Evolutionary conservation across 768 basidiomycete species (phyloP).

Genomic region (Mycena belliarum): DNA sequence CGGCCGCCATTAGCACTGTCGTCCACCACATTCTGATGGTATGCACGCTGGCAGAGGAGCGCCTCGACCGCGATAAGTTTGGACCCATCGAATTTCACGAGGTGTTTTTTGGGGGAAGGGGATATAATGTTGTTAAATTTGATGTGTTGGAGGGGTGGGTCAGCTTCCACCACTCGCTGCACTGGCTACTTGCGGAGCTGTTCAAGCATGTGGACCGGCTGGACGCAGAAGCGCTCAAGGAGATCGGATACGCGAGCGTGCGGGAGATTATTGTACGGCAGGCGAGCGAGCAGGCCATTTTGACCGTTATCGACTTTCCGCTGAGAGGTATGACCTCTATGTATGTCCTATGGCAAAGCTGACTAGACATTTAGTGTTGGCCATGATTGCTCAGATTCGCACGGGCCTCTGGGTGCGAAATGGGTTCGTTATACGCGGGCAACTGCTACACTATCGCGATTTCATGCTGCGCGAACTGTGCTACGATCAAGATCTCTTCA

Average conservation of each 20-base stretch:
- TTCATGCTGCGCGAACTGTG: slow-evolving; percentile 94
- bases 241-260: slow-evolving; percentile 54
- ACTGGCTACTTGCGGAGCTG: slow-evolving; percentile 88
- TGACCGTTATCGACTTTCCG: slow-evolving; percentile 86
- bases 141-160: slow-evolving; percentile 81
- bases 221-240: slow-evolving; percentile 50
- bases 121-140: slow-evolving; percentile 70
- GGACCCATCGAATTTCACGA: slow-evolving; percentile 61
- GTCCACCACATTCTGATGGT: slow-evolving; percentile 72
- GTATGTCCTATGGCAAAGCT: not conserved
- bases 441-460: slow-evolving; percentile 93
- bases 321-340: slow-evolving; percentile 64
- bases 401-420: slow-evolving; percentile 98
- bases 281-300: slow-evolving; percentile 65
- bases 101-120: slow-evolving; percentile 60
- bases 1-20: slow-evolving; percentile 67
- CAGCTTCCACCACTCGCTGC: slow-evolving; percentile 90
- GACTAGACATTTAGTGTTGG: slow-evolving; percentile 55
- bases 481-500: slow-evolving; percentile 91
- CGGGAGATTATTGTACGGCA: slow-evolving; percentile 62
- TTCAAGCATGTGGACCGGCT: slow-evolving; percentile 81
- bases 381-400: slow-evolving; percentile 93
- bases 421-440: slow-evolving; percentile 92
- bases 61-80: slow-evolving; percentile 68
- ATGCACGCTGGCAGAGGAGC: slow-evolving; percentile 65